Evolutionary conservation across 2,329 filamentous ascomycete genomes (phyloP).

Genomic region (Epichloe gansuensis): DNA sequence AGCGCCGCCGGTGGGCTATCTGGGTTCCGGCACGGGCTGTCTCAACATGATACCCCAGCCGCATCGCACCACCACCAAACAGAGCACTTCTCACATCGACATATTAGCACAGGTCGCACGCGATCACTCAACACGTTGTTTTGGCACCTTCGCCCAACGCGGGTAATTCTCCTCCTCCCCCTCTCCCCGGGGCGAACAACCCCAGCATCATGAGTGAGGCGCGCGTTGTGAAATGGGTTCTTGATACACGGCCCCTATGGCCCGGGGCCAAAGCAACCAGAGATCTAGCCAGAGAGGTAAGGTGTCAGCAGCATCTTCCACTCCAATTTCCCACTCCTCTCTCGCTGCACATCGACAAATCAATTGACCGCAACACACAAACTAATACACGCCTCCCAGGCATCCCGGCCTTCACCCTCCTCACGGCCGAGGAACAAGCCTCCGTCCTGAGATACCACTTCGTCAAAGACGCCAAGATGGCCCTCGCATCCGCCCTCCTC

Average conservation of each 20-base stretch:
- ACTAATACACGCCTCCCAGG: conserved; percentile 25
- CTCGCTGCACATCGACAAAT: neutral
- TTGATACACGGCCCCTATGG: conserved; percentile 50
- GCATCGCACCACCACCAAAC: no score
- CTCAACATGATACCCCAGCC: no score
- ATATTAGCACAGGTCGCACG: no score
- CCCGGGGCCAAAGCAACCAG: conserved; percentile 36
- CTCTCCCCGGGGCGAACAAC: no score
- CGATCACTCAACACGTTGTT: no score
- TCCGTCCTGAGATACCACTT: conserved; percentile 50
- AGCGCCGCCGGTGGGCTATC: no score
- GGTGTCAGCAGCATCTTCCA: conserved; percentile 8
- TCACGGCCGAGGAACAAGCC: conserved; percentile 42
- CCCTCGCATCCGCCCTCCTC: conserved; percentile 57
- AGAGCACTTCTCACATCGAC: no score
- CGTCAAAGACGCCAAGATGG: conserved; percentile 62
- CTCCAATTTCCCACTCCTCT: neutral
- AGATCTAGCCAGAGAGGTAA: conserved; percentile 34
- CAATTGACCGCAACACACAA: no score
- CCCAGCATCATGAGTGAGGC: conserved; percentile 9
- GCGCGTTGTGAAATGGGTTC: conserved; percentile 45
- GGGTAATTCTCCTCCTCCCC: neutral
- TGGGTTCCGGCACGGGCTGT: no score
- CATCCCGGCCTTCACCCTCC: conserved; percentile 40
- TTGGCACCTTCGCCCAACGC: no score